Evolutionary conservation across 2,329 filamentous ascomycete species (phyloP).

Genomic region (Calonectria crousiana): DNA sequence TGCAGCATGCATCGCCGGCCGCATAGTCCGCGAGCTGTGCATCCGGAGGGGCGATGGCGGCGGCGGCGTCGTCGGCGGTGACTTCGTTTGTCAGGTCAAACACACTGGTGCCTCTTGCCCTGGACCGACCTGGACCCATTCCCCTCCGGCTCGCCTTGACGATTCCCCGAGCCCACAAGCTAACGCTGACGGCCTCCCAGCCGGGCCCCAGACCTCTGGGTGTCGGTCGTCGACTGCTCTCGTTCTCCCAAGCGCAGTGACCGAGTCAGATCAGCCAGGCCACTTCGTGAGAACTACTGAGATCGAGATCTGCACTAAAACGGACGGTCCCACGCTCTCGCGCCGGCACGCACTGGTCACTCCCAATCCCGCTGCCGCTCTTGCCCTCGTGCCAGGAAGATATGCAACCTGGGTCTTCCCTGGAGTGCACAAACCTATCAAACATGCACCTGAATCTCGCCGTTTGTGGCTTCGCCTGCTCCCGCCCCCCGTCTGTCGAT

Average conservation of each 20-base stretch:
- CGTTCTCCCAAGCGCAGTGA: constrained; percentile 35
- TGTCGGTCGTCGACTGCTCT: constrained; percentile 23
- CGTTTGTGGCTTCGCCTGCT: constrained; percentile 33
- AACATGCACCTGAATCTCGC: constrained; percentile 20
- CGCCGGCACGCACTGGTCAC: constrained; percentile 24
- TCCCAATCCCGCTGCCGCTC: constrained; percentile 34
- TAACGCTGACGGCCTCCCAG: constrained; percentile 33
- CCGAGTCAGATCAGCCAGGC: constrained; percentile 44
- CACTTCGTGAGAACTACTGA: constrained; percentile 35
- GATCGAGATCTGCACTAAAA: constrained; percentile 47
- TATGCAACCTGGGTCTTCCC: constrained; percentile 23
- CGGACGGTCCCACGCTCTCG: constrained; percentile 34
- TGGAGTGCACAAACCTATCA: constrained; percentile 25
- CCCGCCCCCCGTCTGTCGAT: constrained; percentile 34
- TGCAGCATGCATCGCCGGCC: constrained; percentile 25
- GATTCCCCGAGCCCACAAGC: constrained; percentile 34
- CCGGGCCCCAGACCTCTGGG: constrained; percentile 34
- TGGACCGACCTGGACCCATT: constrained; percentile 21
- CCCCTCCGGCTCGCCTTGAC: constrained; percentile 22
- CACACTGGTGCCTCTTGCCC: constrained; percentile 10
- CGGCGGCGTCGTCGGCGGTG: constrained; percentile 27
- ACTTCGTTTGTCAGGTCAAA: constrained; percentile 23
- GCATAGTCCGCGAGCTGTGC: constrained; percentile 8
- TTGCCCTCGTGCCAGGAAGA: constrained; percentile 29
- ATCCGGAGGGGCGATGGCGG: constrained; percentile 16